These are phyloP conservation scores for Solanum commersonii DNA, from an alignment of 257 asterid species.

Conservation along the genomic window DNA sequence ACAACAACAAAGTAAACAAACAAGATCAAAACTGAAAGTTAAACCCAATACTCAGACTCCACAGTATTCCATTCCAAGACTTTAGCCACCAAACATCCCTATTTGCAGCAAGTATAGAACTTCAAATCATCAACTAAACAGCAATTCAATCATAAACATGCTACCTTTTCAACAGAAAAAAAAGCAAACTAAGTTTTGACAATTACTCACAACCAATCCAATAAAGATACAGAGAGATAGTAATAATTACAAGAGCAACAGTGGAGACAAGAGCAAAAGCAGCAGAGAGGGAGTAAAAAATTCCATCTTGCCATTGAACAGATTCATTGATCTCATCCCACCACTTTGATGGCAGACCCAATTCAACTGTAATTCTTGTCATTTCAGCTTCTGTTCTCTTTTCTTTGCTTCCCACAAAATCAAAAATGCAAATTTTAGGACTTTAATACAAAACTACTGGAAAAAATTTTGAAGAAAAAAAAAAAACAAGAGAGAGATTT, in stretches of 20 bases:
- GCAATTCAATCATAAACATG: neutral
- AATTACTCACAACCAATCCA: neutral
- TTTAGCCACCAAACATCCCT: neutral
- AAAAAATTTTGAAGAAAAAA: neutral
- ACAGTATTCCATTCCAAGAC: neutral
- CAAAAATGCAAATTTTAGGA: neutral
- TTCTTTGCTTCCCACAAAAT: neutral
- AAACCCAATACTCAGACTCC: neutral
- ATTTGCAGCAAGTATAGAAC: neutral
- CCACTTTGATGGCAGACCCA: conserved; percentile 36
- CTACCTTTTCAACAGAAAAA: neutral
- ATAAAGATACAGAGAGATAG: neutral
- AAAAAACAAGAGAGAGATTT: neutral
- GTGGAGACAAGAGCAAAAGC: conserved; percentile 65
- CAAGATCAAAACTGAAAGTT: neutral
- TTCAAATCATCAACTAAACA: neutral
- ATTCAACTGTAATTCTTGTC: conserved; percentile 33
- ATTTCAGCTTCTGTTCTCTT: conserved; percentile 13
- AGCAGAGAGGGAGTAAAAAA: conserved; percentile 71
- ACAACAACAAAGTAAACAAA: neutral
- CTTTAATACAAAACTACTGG: neutral
- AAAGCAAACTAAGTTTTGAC: neutral
- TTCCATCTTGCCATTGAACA: conserved; percentile 76
- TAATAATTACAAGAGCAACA: conserved; percentile 55
- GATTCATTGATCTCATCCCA: conserved; percentile 90